Base-by-base conservation (phyloP, 75 land plant genomes). In the Adiantum capillusveneris region DNA sequence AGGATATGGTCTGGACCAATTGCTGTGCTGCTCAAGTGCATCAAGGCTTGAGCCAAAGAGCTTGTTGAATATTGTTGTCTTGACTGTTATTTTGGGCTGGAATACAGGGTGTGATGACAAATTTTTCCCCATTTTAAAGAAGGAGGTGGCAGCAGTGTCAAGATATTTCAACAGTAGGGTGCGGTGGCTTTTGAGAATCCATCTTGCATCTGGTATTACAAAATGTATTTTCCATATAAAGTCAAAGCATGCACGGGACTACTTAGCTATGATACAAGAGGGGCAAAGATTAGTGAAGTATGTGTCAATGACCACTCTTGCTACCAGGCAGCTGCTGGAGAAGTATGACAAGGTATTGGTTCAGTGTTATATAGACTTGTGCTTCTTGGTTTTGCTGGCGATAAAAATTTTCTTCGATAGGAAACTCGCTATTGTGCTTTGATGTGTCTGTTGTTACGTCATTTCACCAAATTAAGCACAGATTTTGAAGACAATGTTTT, bases 271-370 rank as follows among this genome's bases (percentile, higher is more conserved):
- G 59, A 63, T 63, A n/a, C 52, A 63, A 54, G 59, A 63, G 52
- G 73, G 73, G 7, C 58, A 58, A 31, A 57, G 70, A 60, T 62
- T 88, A 39, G 71, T 88, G 27, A 81, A 73, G 50, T 88, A 82
- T 58, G 75, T 77, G 2, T 74, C 79, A 25, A 80, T 88, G 89
- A 88, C 86, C 60, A 80, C 94, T 19, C 71, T 68, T 46, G 94
- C 94, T 12, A 71, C 85, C 19, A 68, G 83, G 1, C 82, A 88
- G 63, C 86, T 88, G 31, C 69, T 88, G 3, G 85, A 88, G 72
- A 88, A 85, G 29, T 88, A 88, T 59, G 94, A 88, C 65, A 85
- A 88, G 57, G 94, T 88, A 70, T 20, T 66, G 36, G 53, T 13
- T 7, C 17, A 17, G 11, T n/a, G 9, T 42, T 17, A 12, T 42